These are phyloP conservation scores for Garcia nutans DNA, from an alignment of 345 rosid species.

Conservation along the genomic window DNA sequence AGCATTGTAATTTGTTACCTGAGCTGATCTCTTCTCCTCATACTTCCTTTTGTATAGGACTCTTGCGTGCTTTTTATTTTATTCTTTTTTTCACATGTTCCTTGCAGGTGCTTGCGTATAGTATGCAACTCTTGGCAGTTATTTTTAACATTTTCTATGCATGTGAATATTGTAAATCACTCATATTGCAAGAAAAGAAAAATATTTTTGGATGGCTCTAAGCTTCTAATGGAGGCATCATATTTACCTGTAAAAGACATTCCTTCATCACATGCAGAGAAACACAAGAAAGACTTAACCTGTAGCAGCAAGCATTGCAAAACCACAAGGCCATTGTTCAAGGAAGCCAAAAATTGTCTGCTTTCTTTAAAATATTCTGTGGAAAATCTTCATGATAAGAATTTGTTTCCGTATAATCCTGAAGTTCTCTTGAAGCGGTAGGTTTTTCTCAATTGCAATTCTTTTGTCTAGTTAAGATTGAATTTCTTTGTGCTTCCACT, in stretches of 20 bases:
- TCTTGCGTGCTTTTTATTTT: background rate
- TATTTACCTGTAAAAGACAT: slow-evolving; percentile 7
- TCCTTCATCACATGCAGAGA: slow-evolving; percentile 19
- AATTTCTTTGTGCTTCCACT: background rate
- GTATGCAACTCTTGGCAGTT: slow-evolving; percentile 57
- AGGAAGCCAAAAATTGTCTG: slow-evolving; percentile 64
- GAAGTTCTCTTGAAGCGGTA: slow-evolving; percentile 77
- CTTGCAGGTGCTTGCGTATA: slow-evolving; percentile 55
- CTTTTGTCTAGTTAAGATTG: slow-evolving; percentile 8
- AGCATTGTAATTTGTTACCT: background rate
- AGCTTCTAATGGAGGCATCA: slow-evolving; percentile 19
- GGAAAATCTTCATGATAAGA: slow-evolving; percentile 64
- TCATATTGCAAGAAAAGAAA: slow-evolving; percentile 56
- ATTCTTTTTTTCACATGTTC: background rate
- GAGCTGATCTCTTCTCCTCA: background rate
- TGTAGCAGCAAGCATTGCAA: slow-evolving; percentile 1
- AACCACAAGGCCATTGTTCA: slow-evolving; percentile 33
- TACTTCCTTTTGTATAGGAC: background rate
- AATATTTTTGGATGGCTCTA: slow-evolving; percentile 25
- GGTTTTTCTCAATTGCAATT: slow-evolving; percentile 14
- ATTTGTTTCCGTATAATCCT: slow-evolving; percentile 77
- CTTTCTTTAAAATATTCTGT: slow-evolving; percentile 64
- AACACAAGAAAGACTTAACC: slow-evolving; percentile 19
- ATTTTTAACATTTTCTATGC: slow-evolving; percentile 46
- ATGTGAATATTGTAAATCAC: slow-evolving; percentile 22